Evolutionary conservation across 768 basidiomycete species (phyloP).

Genomic region (Cantharellus anzutake): DNA sequence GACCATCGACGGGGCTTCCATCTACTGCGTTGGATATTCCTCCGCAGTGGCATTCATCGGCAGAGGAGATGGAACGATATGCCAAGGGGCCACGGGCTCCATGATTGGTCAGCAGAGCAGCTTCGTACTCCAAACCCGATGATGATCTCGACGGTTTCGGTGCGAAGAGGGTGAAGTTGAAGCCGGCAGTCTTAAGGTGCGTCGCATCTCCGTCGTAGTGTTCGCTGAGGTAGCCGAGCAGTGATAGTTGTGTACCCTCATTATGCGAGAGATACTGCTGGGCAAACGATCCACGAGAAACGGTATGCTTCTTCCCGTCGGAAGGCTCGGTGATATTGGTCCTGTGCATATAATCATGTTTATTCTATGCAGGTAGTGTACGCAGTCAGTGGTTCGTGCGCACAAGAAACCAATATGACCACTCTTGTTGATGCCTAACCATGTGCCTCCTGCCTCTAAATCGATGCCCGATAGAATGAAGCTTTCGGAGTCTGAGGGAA

Average conservation of each 20-base stretch:
- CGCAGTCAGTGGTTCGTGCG: slow-evolving; percentile 15
- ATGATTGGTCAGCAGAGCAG: slow-evolving; percentile 43
- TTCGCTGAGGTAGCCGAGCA: too few species aligned
- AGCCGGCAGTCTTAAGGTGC: slow-evolving; percentile 31
- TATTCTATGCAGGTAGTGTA: background rate
- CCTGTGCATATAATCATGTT: slow-evolving; percentile 22
- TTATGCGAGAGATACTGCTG: too few species aligned
- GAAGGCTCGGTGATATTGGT: slow-evolving; percentile 64
- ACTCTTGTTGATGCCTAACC: slow-evolving; percentile 51
- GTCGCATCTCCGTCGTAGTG: background rate
- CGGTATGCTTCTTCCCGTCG: slow-evolving; percentile 13
- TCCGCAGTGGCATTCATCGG: slow-evolving; percentile 30
- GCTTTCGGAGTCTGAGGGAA: background rate
- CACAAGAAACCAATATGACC: slow-evolving; percentile 59
- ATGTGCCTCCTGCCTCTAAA: slow-evolving; percentile 54
- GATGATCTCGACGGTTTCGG: background rate
- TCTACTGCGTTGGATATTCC: slow-evolving; percentile 65
- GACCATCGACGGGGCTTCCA: slow-evolving; percentile 23
- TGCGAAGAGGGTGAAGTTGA: slow-evolving; percentile 54
- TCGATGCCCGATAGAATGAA: slow-evolving; percentile 57
- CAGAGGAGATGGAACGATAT: slow-evolving; percentile 26
- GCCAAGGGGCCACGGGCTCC: slow-evolving; percentile 30
- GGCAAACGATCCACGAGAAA: background rate
- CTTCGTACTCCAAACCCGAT: slow-evolving; percentile 27
- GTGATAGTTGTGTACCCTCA: too few species aligned